These are phyloP conservation scores for Erythrobasidium yunnanense DNA, from an alignment of 768 basidiomycete species.

Conservation along the genomic window DNA sequence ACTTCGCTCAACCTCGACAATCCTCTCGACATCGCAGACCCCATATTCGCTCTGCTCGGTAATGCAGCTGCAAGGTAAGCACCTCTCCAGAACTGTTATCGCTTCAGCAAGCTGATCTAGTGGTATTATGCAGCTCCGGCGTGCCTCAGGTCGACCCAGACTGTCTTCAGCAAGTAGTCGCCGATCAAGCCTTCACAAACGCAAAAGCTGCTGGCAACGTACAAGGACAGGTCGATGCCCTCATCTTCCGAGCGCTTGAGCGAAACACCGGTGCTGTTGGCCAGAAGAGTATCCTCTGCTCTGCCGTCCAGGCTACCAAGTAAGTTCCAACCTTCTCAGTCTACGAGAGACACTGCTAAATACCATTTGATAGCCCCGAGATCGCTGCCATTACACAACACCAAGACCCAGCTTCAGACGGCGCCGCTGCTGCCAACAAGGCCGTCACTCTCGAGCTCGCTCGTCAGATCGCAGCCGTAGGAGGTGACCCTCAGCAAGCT, in stretches of 20 bases:
- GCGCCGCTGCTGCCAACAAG: constrained; percentile 55
- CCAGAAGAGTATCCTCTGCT: not conserved
- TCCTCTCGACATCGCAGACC: constrained; percentile 52
- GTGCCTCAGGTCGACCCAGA: constrained; percentile 16
- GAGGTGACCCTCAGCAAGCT: constrained; percentile 53
- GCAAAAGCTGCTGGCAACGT: constrained; percentile 56
- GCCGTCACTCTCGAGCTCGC: constrained; percentile 55
- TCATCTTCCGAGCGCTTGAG: constrained; percentile 58
- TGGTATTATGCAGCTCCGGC: not conserved
- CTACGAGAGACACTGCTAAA: not conserved
- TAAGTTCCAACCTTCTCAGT: not conserved
- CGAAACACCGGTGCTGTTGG: constrained; percentile 55
- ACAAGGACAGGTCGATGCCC: constrained; percentile 50
- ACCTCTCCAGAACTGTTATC: not conserved
- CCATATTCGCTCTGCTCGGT: constrained; percentile 44
- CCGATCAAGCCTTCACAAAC: constrained; percentile 63
- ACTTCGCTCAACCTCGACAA: constrained; percentile 50
- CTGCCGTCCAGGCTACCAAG: not conserved
- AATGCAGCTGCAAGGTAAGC: not conserved
- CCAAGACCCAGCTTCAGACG: constrained; percentile 54
- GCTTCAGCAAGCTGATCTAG: no score
- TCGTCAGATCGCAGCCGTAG: constrained; percentile 56
- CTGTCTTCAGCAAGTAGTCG: constrained; percentile 43
- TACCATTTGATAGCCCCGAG: not conserved
- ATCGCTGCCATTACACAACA: not conserved